Evolutionary conservation across 148 eudicot species (phyloP), one percentile per base, ranked within the genome.

Genomic region (Tetragonia tetragonoides): DNA sequence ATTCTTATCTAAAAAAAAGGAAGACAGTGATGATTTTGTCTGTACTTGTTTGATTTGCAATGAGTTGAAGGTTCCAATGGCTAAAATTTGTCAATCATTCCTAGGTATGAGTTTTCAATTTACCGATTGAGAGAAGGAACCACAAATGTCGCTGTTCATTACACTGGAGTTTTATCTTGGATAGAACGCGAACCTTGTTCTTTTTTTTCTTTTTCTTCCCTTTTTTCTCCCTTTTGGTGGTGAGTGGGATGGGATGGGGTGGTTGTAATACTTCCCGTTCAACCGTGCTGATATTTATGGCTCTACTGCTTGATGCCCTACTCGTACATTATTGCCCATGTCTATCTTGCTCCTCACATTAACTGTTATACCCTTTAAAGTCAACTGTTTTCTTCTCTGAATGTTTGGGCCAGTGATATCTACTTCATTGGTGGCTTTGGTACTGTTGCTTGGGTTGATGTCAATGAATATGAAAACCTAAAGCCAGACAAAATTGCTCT

Each of bases 381-480:
- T 56, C 73, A 56, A 81, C 66, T 51, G n/a, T 56, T 70, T 53
- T 81, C 23, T 65, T 37, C 24, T 77, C n/a, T 76, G 75, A 62
- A 63, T 53, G 18, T 47, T 81, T 66, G 12, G 60, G 68, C 20
- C 92, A 96, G 99, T 73, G 99, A 96, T 78, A 89, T 93, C 83
- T 96, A 96, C 83, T 96, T 96, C 88, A 93, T 96, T 79, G 99
- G 99, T 68, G 99, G 99, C 73, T 96, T 96, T 84, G 99, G 99
- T 15, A 96, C 99, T 23, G 99, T 96, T 75, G 99, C 98, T 69
- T 96, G 99, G 99, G 91, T 96, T 76, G 95, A 96, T 76, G 92
- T 96, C 66, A 90, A 88, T 69, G 99, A 96, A 87, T 96, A 89
- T 61, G 98, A 96, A 85, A 68, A 81, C 47, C 79, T 90, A 59